Base-by-base conservation (phyloP, 495 filamentous ascomycete species). In the Pyrenopolyporus hunteri region DNA sequence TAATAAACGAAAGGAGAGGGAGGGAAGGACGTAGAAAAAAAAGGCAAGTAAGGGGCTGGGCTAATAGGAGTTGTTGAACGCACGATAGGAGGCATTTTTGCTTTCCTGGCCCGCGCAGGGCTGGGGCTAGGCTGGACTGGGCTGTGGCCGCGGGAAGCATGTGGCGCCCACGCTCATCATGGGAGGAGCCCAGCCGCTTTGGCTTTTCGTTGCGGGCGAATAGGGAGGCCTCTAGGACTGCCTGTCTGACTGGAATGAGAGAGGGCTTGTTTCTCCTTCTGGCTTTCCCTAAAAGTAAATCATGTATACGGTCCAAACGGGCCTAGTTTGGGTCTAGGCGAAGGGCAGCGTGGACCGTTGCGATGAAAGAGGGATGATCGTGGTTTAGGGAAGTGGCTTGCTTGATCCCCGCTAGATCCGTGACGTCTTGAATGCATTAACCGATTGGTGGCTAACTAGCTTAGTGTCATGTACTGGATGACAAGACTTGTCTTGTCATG, bases 401-500 rank as follows among this genome's bases (percentile, higher is more conserved):
- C 8, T 45, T 16, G 42, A 45, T 45, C 11, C 23, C 42, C 13
- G 42, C 42, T 45, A 45, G 42, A 45, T 45, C 42, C n/a, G 22
- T 45, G 42, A 17, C 57, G 35, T 61, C 49, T 20, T 60, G 6
- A 16, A 37, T 20, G 44, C 44, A 48, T 54, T 23, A n/a, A 49
- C 17, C 50, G 26, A 42, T 29, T 47, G 33, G 23, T 23, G 36
- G 33, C 37, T 45, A 1, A 11, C 19, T 42, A 42, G 37, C 19
- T 11, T 42, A 42, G 37, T 11, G 42, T 8, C 11, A 35, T 33
- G 35, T 48, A 44, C 43, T 43, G 19, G 36, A 53, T 57, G 43
- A 43, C 53, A 42, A 40, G 37, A 35, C 35, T 48, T 57, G 54
- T 49, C 62, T 31, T 42, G 37, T 23, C 31, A 47, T 43, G 35